Evolutionary conservation across 352 stramenopile species (phyloP).

Genomic region (Saprolegnia parasitica): DNA sequence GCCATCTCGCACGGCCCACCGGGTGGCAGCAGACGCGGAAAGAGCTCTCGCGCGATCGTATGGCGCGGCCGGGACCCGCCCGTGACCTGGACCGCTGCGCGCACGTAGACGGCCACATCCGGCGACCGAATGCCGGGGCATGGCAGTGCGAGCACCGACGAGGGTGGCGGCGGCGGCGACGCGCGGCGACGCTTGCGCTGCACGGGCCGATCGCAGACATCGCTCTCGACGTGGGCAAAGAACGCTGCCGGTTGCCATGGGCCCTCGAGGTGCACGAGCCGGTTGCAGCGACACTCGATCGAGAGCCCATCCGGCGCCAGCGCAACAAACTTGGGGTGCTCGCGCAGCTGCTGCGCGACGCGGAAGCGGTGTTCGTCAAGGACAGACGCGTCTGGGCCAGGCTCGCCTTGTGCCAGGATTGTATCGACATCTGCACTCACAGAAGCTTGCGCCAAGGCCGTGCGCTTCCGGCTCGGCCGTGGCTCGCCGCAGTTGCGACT

Average conservation of each 20-base stretch:
- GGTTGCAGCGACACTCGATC: conserved; percentile 58
- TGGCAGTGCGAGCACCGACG: conserved; percentile 34
- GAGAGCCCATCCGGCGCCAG: conserved; percentile 64
- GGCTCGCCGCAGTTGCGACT: conserved; percentile 60
- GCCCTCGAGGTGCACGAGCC: conserved; percentile 47
- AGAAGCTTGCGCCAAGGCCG: neutral
- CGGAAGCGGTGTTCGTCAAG: neutral
- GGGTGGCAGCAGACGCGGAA: conserved; percentile 51
- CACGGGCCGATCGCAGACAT: neutral
- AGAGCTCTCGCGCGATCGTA: conserved; percentile 66
- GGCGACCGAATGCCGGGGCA: conserved; percentile 64
- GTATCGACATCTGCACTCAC: neutral
- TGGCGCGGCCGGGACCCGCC: conserved; percentile 55
- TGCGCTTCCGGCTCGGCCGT: neutral
- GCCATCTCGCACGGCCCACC: conserved; percentile 27
- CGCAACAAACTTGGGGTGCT: conserved; percentile 46
- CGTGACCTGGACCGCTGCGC: conserved; percentile 50
- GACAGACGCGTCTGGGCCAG: neutral
- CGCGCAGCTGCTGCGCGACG: conserved; percentile 29
- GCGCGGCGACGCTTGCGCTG: neutral
- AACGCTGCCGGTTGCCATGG: conserved; percentile 61
- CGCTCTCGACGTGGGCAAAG: conserved; percentile 41
- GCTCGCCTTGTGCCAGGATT: neutral
- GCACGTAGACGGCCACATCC: conserved; percentile 52
- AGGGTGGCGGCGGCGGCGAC: neutral